A percentile compares a stretch with the other conserved stretches of the same genome.
phyloP scores from a whole-genome alignment of 1,284 basidiomycete genomes.

The Leccinum griseonigrum region DNA sequence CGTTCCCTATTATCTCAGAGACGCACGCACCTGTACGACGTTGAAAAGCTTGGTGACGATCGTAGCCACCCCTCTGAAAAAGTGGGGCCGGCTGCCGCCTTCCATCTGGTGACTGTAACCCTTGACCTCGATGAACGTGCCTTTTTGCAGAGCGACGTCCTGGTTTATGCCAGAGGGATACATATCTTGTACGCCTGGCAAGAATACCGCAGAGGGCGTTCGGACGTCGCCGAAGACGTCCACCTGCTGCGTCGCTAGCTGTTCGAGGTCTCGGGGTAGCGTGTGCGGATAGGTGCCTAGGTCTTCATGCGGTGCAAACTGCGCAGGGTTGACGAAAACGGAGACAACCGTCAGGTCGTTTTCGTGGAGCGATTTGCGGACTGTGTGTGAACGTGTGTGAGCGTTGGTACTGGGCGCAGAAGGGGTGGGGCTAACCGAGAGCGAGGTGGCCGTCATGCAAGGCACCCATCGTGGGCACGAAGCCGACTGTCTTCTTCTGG shows the following conservation, averaged over 20 bases:
- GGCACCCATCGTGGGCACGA: slow-evolving; percentile 97
- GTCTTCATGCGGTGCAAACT: slow-evolving; percentile 97
- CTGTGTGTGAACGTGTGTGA: slow-evolving; percentile 37
- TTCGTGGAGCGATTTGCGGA: slow-evolving; percentile 66
- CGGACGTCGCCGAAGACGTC: slow-evolving; percentile 29
- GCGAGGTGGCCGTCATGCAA: slow-evolving; percentile 91
- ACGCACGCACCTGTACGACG: slow-evolving; percentile 67
- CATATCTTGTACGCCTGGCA: slow-evolving; percentile 77
- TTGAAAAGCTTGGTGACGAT: slow-evolving; percentile 96
- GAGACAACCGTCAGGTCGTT: slow-evolving; percentile 91
- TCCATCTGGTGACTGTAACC: slow-evolving; percentile 90
- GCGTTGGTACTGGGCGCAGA: neutral
- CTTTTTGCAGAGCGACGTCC: slow-evolving; percentile 72
- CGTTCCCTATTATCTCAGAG: neutral
- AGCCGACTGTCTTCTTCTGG: slow-evolving; percentile 73
- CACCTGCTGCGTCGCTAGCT: slow-evolving; percentile 39
- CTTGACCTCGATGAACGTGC: slow-evolving; percentile 90
- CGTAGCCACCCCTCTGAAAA: slow-evolving; percentile 96
- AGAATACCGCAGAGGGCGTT: slow-evolving; percentile 70
- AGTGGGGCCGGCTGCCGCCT: slow-evolving; percentile 79
- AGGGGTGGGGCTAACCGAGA: slow-evolving; percentile 57
- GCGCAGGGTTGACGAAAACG: slow-evolving; percentile 97
- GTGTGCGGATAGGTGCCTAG: slow-evolving; percentile 90
- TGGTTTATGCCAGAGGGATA: slow-evolving; percentile 89
- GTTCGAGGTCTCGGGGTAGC: slow-evolving; percentile 59